A percentile compares a stretch with the other conserved stretches of the same genome.
phyloP scores from a whole-genome alignment of 1,284 basidiomycete genomes.

The Leccinum fallax region DNA sequence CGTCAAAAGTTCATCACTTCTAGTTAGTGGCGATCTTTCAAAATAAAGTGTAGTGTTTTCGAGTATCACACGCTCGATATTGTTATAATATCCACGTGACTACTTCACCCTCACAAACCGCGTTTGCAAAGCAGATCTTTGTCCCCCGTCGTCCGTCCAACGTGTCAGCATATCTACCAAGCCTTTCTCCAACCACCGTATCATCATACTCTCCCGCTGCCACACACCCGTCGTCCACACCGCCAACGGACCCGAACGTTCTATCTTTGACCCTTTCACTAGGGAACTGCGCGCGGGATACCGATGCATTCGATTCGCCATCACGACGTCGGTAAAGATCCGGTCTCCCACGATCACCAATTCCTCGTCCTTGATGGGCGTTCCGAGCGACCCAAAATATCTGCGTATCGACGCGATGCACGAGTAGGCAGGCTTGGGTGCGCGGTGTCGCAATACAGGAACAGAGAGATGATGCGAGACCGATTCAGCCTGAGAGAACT shows the following conservation, averaged over 20 bases:
- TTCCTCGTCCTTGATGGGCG: conserved; percentile 56
- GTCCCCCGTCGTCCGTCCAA: neutral
- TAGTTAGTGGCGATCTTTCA: no score
- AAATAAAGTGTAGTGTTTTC: no score
- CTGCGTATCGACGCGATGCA: conserved; percentile 58
- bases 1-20: no score
- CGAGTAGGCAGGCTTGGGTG: conserved; percentile 63
- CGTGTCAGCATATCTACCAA: conserved; percentile 39
- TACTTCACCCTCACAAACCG: neutral
- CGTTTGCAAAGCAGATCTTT: neutral
- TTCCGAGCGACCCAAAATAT: conserved; percentile 47
- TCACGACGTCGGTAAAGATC: conserved; percentile 87
- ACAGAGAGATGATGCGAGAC: conserved; percentile 77
- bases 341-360: conserved; percentile 89
- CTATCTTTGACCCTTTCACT: conserved; percentile 4
- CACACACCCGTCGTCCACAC: conserved; percentile 72
- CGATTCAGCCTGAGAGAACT: conserved; percentile 71
- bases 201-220: conserved; percentile 58
- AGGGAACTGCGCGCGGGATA: conserved; percentile 1
- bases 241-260: conserved; percentile 51
- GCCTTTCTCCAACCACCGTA: conserved; percentile 60
- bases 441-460: conserved; percentile 80
- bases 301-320: conserved; percentile 73
- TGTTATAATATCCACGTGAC: no score
- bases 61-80: no score